A percentile compares a stretch with the other conserved stretches of the same genome.
phyloP scores from a whole-genome alignment of 23 red algal genomes.

The Gracilariopsis chorda region DNA sequence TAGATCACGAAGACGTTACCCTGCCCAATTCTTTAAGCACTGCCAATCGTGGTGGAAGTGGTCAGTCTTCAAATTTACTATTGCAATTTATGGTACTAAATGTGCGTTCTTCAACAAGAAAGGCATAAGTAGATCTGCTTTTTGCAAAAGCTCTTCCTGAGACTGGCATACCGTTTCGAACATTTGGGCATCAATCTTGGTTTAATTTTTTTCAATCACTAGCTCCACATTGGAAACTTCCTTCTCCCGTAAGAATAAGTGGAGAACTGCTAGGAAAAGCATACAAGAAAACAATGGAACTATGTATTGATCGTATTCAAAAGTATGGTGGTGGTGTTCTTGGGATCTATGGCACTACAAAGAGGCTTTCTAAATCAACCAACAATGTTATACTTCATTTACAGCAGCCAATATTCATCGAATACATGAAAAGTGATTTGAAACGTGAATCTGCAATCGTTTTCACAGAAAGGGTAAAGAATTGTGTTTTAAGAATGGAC shows the following conservation, averaged over 20 bases:
- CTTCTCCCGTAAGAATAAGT: not conserved
- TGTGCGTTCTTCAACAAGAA: not conserved
- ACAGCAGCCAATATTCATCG: not conserved
- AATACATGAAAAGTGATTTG: constrained; percentile 10
- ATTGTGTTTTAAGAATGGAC: not conserved
- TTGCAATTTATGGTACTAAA: not conserved
- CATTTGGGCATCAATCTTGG: not conserved
- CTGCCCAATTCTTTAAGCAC: too few relatives aligned
- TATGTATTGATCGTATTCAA: not conserved
- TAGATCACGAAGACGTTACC: too few relatives aligned
- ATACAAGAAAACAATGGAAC: not conserved
- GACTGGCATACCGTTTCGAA: not conserved
- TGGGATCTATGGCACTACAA: not conserved
- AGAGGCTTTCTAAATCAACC: not conserved
- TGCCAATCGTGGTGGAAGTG: too few relatives aligned
- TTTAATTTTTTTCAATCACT: not conserved
- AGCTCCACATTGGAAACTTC: constrained; percentile 2
- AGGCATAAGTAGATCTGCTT: not conserved
- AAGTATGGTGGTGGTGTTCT: not conserved
- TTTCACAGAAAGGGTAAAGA: not conserved
- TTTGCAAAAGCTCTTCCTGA: not conserved
- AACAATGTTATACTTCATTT: constrained; percentile 24
- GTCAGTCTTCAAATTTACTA: too few relatives aligned
- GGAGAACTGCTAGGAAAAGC: not conserved
- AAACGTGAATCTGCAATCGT: not conserved